Evolutionary conservation across 2,329 filamentous ascomycete species (phyloP), one percentile per base, ranked within the genome.

Genomic region (Diplodia mutila): DNA sequence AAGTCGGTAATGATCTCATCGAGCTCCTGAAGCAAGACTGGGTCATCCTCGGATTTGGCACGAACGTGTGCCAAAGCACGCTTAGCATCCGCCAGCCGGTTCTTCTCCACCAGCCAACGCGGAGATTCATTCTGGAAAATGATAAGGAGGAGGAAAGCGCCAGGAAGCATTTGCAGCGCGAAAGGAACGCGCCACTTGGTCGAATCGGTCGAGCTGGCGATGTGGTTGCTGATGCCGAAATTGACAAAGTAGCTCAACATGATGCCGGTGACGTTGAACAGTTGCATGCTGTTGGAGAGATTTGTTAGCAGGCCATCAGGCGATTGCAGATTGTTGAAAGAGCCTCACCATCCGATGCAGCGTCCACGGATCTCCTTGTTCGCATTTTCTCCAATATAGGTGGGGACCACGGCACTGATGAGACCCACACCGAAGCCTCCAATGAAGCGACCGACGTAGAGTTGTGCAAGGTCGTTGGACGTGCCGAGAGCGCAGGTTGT

Each of bases 101-200:
- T 81, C 75, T 85, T 82, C 71, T 83, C 82, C n/a, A 84, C 81
- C n/a, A 86, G 78, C 83, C 83, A 86, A 21, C 84, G 81, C 1
- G 85, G 83, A 2, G 80, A 83, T 68, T 86, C 84, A 65, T 84
- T 84, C 54, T 85, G 78, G 74, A 85, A 85, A 53, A 84, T 71
- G 16, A 86, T 79, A 3, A 79, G 71, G 11, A 86, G 72, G 63
- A 86, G 80, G n/a, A 85, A 70, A 0, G 78, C 79, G 18, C 84
- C 84, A 0, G 84, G 84, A 1, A 86, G 77, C 66, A 85, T 82
- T 72, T 86, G 84, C 11, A 86, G 75, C 1, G 81, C 83, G 25
- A 86, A 83, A 0, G 84, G 84, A 4, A 85, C 76, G 8, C 84
- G 80, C 84, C 84, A 86, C 73, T 86, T 85, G n/a, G 77, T 79